Conservation (phyloP, 768 basidiomycete species). For the Rhodotorula paludigena region DNA sequence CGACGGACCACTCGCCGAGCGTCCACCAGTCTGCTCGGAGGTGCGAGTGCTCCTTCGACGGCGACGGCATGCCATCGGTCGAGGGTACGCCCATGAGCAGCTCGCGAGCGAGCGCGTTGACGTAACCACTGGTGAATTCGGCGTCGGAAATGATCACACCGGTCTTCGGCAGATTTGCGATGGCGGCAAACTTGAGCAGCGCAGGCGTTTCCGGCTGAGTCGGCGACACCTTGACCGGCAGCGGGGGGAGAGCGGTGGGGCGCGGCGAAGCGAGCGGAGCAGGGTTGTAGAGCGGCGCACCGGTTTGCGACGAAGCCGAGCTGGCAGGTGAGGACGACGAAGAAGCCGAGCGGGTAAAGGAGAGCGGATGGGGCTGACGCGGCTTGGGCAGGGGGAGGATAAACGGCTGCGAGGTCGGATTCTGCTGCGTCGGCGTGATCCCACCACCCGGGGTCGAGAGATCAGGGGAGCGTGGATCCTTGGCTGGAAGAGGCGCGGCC, state of each 20-base stretch:
- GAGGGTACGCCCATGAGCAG: constrained; percentile 35
- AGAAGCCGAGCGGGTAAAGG: not conserved
- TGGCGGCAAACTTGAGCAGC: constrained; percentile 24
- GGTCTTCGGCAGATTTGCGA: constrained; percentile 30
- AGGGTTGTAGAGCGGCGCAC: no score
- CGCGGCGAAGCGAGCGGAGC: constrained; percentile 19
- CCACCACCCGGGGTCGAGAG: not conserved
- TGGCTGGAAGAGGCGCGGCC: no score
- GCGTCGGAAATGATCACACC: constrained; percentile 33
- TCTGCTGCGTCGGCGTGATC: not conserved
- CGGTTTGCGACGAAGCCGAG: not conserved
- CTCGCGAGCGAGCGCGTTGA: constrained; percentile 36
- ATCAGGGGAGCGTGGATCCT: not conserved
- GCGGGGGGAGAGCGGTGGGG: constrained; percentile 19
- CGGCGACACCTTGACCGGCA: not conserved
- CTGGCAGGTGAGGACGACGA: constrained; percentile 4
- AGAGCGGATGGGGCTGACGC: not conserved
- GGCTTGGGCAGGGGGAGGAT: not conserved
- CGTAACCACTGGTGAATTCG: constrained; percentile 31
- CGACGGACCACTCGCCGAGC: constrained; percentile 14
- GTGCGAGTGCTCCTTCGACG: not conserved
- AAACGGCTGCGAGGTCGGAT: not conserved
- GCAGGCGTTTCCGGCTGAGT: constrained; percentile 12
- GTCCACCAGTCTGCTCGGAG: constrained; percentile 15
- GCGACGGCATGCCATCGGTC: not conserved